phyloP scores from a whole-genome alignment of 164 flowering plant genomes.

The Amborella trichopoda region DNA sequence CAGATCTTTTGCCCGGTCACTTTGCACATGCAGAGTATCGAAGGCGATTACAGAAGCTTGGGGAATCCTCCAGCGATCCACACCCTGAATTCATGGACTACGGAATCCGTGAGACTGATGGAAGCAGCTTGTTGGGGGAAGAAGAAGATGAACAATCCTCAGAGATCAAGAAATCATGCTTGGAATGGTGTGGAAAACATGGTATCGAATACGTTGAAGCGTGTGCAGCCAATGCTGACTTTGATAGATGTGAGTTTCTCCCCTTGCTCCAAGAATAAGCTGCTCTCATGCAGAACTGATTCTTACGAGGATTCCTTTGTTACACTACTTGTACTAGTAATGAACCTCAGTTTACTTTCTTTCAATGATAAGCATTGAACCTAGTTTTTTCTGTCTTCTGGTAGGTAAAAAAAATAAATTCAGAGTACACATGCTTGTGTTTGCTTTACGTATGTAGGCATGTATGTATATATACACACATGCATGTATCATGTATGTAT shows the following conservation, averaged over 20 bases:
- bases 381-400: too few species aligned
- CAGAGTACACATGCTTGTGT: too few species aligned
- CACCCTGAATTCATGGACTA: constrained; percentile 31
- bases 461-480: too few species aligned
- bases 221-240: constrained; percentile 80
- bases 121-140: constrained; percentile 60
- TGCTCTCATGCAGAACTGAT: background rate
- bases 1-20: constrained; percentile 80
- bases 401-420: too few species aligned
- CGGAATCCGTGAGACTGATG: constrained; percentile 74
- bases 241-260: constrained; percentile 72
- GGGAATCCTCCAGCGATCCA: constrained; percentile 24
- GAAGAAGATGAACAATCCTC: constrained; percentile 30
- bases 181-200: constrained; percentile 74
- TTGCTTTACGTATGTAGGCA: too few species aligned
- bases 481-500: too few species aligned
- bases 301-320: background rate
- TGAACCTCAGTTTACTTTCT: too few species aligned
- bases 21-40: constrained; percentile 75
- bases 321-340: background rate
- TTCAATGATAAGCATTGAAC: too few species aligned
- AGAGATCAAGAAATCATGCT: constrained; percentile 47
- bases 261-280: background rate
- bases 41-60: constrained; percentile 34
- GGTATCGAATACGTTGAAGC: constrained; percentile 85